phyloP scores from a whole-genome alignment of 257 asterid species.

The Osmanthus fragrans region DNA sequence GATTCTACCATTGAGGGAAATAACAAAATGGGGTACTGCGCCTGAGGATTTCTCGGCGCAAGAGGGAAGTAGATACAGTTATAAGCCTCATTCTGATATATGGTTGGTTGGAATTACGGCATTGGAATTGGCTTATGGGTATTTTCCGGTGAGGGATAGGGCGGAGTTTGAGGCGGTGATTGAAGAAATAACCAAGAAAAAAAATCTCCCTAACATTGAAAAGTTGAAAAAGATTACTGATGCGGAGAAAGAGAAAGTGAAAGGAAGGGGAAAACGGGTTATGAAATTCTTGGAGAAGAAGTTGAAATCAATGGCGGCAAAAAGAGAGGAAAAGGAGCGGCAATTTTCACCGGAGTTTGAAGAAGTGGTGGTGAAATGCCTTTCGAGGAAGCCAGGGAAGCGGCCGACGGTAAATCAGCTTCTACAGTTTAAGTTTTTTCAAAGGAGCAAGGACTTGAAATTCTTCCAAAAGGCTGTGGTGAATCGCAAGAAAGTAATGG shows the following conservation, averaged over 20 bases:
- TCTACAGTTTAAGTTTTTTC: background rate
- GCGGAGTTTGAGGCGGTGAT: background rate
- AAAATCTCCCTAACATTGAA: background rate
- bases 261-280: background rate
- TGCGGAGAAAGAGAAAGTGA: background rate
- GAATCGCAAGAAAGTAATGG: background rate
- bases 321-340: background rate
- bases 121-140: background rate
- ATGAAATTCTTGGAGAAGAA: background rate
- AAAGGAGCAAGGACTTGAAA: background rate
- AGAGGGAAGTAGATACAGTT: background rate
- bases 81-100: slow-evolving; percentile 6
- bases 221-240: background rate
- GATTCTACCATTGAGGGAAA: background rate
- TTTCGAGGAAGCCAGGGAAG: background rate
- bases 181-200: background rate
- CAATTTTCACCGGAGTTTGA: background rate
- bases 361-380: background rate
- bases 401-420: background rate
- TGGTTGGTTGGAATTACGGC: slow-evolving; percentile 13
- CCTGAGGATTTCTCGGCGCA: slow-evolving; percentile 5
- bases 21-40: slow-evolving; percentile 14
- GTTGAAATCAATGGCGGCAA: background rate
- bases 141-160: background rate
- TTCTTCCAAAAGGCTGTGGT: background rate